Conservation (phyloP, 2,329 filamentous ascomycete species). For the Phoma herbarum region DNA sequence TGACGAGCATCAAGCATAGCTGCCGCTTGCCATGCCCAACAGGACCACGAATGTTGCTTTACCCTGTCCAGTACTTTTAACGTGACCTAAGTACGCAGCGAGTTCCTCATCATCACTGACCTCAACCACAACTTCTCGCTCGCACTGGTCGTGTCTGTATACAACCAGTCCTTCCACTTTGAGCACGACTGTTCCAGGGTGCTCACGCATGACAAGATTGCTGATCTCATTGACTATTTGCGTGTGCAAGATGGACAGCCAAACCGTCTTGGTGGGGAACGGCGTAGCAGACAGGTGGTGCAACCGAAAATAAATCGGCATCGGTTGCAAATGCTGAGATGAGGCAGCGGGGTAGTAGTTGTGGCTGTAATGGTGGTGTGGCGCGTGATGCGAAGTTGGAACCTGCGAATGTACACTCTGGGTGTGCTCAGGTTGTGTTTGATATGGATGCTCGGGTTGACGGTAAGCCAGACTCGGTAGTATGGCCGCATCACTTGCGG, state of each 20-base stretch:
- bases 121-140: constrained; percentile 68
- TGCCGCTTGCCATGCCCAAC: constrained; percentile 23
- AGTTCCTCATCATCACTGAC: constrained; percentile 78
- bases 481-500: constrained; percentile 60
- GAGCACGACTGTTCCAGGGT: constrained; percentile 66
- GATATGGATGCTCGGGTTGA: constrained; percentile 22
- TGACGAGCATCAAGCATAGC: constrained; percentile 16
- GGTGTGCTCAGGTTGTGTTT: constrained; percentile 48
- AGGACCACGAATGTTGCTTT: constrained; percentile 63
- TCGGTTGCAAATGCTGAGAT: constrained; percentile 45
- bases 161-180: constrained; percentile 73
- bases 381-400: constrained; percentile 40
- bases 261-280: constrained; percentile 60
- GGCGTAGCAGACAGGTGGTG: constrained; percentile 69
- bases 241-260: constrained; percentile 70
- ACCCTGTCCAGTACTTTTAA: constrained; percentile 57
- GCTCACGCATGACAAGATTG: constrained; percentile 68
- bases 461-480: constrained; percentile 34
- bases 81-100: constrained; percentile 73
- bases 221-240: constrained; percentile 69
- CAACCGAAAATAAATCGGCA: constrained; percentile 74
- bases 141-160: constrained; percentile 46
- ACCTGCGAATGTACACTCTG: constrained; percentile 37
- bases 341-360: constrained; percentile 25
- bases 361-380: constrained; percentile 23